Percentiles rank a stretch among this genome's conserved stretches.
These are phyloP conservation scores for Chimonanthus praecox DNA, from an alignment of 164 flowering plant genomes.

Conservation along the genomic window DNA sequence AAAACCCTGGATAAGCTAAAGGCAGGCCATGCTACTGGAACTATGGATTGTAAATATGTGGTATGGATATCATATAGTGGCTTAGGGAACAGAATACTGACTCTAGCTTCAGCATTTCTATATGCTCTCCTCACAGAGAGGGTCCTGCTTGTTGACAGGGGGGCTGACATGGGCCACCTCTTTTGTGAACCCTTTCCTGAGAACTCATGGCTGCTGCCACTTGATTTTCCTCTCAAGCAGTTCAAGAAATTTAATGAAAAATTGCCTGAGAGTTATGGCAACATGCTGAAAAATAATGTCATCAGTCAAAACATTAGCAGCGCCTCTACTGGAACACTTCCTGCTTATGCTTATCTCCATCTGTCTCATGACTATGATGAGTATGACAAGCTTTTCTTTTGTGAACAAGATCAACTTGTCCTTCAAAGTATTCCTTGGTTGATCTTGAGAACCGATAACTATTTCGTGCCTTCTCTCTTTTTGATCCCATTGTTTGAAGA, in stretches of 20 bases:
- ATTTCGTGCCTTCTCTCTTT: conserved; percentile 76
- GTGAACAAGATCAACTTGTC: conserved; percentile 60
- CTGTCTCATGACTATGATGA: conserved; percentile 61
- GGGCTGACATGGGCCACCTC: conserved; percentile 58
- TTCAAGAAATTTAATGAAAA: conserved; percentile 43
- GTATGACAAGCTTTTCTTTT: conserved; percentile 83
- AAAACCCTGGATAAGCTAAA: conserved; percentile 42
- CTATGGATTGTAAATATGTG: conserved; percentile 54
- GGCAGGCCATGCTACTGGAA: conserved; percentile 22
- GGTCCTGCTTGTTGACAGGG: conserved; percentile 71
- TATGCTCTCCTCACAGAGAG: conserved; percentile 80
- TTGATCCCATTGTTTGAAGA: conserved; percentile 63
- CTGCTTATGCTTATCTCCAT: conserved; percentile 59
- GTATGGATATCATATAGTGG: conserved; percentile 83
- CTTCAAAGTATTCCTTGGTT: conserved; percentile 63
- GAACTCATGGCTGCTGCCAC: conserved; percentile 69
- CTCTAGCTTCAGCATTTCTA: conserved; percentile 72
- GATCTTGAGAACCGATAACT: conserved; percentile 67
- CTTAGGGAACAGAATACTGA: conserved; percentile 69
- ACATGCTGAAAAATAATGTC: conserved; percentile 36
- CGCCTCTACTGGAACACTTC: conserved; percentile 9
- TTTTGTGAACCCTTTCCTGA: conserved; percentile 89
- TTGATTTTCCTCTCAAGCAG: conserved; percentile 56
- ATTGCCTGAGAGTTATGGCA: conserved; percentile 48
- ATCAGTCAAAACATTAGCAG: conserved; percentile 8